Evolutionary conservation across 1,284 basidiomycete genomes (phyloP), one percentile per base, ranked within the genome.

Genomic region (Puccinia brachypodii): DNA sequence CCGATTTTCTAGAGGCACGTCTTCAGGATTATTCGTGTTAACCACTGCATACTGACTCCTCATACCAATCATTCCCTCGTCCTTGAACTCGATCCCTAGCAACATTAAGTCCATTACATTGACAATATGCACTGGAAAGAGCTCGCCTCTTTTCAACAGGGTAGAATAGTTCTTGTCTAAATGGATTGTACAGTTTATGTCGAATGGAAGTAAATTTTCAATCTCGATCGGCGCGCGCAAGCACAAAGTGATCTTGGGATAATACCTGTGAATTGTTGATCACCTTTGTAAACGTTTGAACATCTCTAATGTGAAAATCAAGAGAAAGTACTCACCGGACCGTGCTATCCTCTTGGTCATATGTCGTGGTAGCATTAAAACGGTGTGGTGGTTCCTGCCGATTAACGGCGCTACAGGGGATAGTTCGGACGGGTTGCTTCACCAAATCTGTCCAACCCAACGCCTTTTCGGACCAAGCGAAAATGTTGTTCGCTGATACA

Each of bases 81-180:
- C 95, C 87, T 98, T 93, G 2, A 97, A 89, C 72, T 93, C 91
- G 40, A 98, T 90, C 84, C 95, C 98, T 50, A 99, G 89, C n/a
- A 99, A 88, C 44, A 99, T 90, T 80, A 99, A 89, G 87, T 99
- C 97, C n/a, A 91, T 91, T 1, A 98, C 88, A 86, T 98, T 95
- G 40, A 98, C 95, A 0, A 96, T 96, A 86, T 99, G 97, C 56
- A 99, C 92, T 11, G 97, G 97, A 90, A 96, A 98, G 66, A 96
- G 89, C 3, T 96, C 97, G 42, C 97, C 97, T 85, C 94, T 92
- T 82, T 96, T 91, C 40, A 99, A 89, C 88, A 95, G 99, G 85
- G 94, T 96, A 84, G 92, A 92, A 84, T 88, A 89, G 84, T 74
- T 74, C 36, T 74, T 74, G 31, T 74, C 72, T 38, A 74, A 42